phyloP scores from a whole-genome alignment of 371 early-diverging fungal genomes.

The Mucor sp. region DNA sequence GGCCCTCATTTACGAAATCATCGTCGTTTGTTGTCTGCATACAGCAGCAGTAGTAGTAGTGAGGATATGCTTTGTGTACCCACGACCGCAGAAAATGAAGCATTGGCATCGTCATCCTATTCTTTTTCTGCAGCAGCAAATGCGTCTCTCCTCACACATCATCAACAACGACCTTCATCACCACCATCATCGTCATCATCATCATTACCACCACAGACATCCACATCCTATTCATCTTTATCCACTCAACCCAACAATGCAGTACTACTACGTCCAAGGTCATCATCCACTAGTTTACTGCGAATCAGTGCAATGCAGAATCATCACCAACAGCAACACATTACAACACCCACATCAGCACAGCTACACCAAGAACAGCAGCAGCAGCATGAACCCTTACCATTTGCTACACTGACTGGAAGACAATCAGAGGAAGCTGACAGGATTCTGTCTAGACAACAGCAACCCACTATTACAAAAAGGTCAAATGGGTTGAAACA shows the following conservation, averaged over 20 bases:
- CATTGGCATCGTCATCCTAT: background rate
- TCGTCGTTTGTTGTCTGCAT: too few species aligned
- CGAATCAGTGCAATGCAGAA: slow-evolving; percentile 5
- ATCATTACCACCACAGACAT: background rate
- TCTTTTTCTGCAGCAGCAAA: background rate
- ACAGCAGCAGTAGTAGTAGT: background rate
- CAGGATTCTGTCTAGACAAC: background rate
- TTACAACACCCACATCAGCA: background rate
- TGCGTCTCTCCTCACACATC: background rate
- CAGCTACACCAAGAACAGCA: background rate
- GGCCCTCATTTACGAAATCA: too few species aligned
- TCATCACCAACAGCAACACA: background rate
- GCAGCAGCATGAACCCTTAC: background rate
- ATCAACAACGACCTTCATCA: too few species aligned
- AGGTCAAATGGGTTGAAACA: slow-evolving; percentile 16
- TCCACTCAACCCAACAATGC: background rate
- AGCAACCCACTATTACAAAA: background rate
- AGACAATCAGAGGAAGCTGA: slow-evolving; percentile 14
- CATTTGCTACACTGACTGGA: slow-evolving; percentile 9
- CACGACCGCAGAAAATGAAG: background rate
- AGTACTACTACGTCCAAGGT: background rate
- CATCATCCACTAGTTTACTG: background rate
- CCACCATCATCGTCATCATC: background rate
- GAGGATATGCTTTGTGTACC: slow-evolving; percentile 1
- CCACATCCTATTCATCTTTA: background rate